phyloP scores from a whole-genome alignment of 2,329 filamentous ascomycete genomes.

The Tolypocladium tundrense region DNA sequence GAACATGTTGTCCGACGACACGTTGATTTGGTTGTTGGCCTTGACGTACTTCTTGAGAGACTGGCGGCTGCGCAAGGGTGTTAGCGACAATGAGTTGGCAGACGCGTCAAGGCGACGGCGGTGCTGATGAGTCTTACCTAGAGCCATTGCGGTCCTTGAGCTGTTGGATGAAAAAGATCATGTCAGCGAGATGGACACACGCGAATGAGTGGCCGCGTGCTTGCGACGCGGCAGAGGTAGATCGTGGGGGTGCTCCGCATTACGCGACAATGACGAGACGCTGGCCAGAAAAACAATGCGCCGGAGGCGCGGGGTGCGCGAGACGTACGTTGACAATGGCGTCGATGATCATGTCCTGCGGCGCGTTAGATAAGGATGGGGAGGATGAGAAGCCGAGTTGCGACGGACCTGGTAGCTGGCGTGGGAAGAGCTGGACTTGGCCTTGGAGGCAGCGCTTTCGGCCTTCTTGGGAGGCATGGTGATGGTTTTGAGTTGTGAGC shows the following conservation, averaged over 20 bases:
- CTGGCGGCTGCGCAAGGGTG: slow-evolving; percentile 35
- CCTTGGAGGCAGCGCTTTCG: slow-evolving; percentile 29
- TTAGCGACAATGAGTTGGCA: slow-evolving; percentile 5
- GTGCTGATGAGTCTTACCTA: slow-evolving; percentile 15
- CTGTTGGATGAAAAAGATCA: slow-evolving; percentile 25
- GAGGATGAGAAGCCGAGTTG: not conserved
- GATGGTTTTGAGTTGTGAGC: slow-evolving; percentile 17
- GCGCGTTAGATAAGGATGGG: slow-evolving; percentile 12
- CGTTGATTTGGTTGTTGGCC: slow-evolving; percentile 40
- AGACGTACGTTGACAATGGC: slow-evolving; percentile 49
- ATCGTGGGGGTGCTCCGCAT: not conserved
- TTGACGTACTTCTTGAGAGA: slow-evolving; percentile 52
- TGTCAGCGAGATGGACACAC: slow-evolving; percentile 22
- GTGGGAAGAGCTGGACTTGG: slow-evolving; percentile 39
- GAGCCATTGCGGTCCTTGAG: slow-evolving; percentile 55
- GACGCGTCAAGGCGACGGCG: not conserved
- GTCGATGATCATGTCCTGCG: slow-evolving; percentile 53
- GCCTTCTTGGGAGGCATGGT: slow-evolving; percentile 53
- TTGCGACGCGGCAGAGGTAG: not conserved
- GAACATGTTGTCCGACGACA: slow-evolving; percentile 44
- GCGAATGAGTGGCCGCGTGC: not conserved
- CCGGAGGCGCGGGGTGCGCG: slow-evolving; percentile 20
- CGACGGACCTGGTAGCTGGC: slow-evolving; percentile 49
- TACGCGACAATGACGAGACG: slow-evolving; percentile 8
- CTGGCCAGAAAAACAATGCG: slow-evolving; percentile 22